Percentiles rank a stretch among this genome's conserved stretches.
Evolutionary conservation across 805 yeast species (phyloP).

Genomic region (Jamesozyma gamospora): DNA sequence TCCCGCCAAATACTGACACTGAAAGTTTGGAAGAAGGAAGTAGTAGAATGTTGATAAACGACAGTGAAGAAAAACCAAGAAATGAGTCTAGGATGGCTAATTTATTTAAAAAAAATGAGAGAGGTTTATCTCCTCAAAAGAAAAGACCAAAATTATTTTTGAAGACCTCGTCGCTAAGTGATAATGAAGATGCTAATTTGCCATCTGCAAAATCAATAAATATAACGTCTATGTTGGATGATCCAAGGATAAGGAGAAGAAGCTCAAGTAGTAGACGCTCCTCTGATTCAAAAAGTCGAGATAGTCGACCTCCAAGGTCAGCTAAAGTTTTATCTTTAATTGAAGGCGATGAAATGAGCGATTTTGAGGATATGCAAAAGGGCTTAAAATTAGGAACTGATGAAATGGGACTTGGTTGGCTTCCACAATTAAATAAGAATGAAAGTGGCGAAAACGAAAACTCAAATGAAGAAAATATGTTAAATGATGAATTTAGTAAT

Average conservation of each 20-base stretch:
- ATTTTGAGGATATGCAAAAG: constrained; percentile 25
- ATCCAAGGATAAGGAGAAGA: constrained; percentile 2
- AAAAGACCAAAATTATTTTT: constrained; percentile 11
- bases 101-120: constrained; percentile 8
- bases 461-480: background rate
- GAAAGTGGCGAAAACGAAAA: constrained; percentile 4
- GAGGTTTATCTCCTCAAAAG: background rate
- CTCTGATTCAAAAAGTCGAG: constrained; percentile 6
- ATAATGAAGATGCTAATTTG: background rate
- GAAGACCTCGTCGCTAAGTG: constrained; percentile 1
- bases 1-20: constrained; percentile 11
- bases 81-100: constrained; percentile 8
- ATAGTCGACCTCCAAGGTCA: constrained; percentile 14
- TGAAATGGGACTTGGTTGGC: constrained; percentile 23
- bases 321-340: constrained; percentile 24
- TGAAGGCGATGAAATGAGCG: constrained; percentile 27
- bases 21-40: constrained; percentile 3
- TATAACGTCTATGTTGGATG: background rate
- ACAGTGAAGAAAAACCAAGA: background rate
- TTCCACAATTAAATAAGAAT: constrained; percentile 15
- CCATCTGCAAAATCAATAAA: constrained; percentile 3
- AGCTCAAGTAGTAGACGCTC: constrained; percentile 4
- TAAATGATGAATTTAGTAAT: background rate
- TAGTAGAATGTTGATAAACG: background rate
- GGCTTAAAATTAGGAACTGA: constrained; percentile 20